Conservation (phyloP, 192 early-diverging fungal genomes). For the Backusella sp. region DNA sequence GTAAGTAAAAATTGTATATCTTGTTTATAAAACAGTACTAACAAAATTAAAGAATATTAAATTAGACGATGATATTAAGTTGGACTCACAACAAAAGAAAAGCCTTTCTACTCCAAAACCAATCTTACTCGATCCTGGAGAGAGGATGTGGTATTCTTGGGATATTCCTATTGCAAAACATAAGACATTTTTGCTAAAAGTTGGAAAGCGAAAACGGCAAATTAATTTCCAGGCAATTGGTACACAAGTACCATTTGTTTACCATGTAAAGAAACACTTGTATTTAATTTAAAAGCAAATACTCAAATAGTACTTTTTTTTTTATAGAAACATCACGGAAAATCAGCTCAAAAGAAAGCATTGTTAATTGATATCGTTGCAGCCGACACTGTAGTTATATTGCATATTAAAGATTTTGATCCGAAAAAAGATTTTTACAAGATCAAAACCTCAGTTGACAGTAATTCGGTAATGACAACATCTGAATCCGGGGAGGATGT, state of each 20-base stretch:
- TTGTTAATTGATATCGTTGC: conserved; percentile 63
- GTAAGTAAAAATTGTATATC: not conserved
- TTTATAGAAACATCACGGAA: not conserved
- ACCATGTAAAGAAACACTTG: conserved; percentile 17
- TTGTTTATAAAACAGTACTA: too few relatives aligned
- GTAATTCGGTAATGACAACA: not conserved
- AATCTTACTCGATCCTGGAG: conserved; percentile 5
- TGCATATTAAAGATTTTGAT: conserved; percentile 53
- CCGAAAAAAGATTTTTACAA: conserved; percentile 45
- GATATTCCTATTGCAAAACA: conserved; percentile 60
- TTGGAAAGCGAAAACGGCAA: conserved; percentile 55
- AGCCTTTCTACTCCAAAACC: not conserved
- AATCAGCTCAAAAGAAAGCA: conserved; percentile 1
- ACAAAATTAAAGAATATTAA: not conserved
- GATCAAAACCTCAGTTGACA: conserved; percentile 21
- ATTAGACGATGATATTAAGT: not conserved
- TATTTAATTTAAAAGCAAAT: not conserved
- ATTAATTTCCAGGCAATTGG: conserved; percentile 80
- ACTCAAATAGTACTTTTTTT: not conserved
- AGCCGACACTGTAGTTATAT: conserved; percentile 48
- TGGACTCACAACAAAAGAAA: conserved; percentile 9
- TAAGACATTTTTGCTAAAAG: conserved; percentile 61
- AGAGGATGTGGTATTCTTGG: conserved; percentile 68
- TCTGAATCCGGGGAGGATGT: conserved; percentile 20
- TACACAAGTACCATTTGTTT: conserved; percentile 70